These are phyloP conservation scores for Mucuna pruriens DNA, from an alignment of 306 rosid genomes.

Conservation along the genomic window DNA sequence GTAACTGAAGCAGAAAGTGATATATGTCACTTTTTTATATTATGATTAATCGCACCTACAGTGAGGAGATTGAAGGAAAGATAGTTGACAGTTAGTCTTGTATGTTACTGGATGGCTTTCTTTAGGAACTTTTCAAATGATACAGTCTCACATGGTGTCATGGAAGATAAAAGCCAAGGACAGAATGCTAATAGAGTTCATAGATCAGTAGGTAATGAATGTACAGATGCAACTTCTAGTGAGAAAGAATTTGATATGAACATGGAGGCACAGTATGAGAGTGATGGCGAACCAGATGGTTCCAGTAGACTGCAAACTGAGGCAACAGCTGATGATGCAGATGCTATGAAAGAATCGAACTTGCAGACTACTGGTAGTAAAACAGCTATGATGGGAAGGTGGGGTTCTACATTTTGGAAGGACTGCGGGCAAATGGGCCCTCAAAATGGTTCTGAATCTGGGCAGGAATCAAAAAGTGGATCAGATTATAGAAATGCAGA, in stretches of 20 bases:
- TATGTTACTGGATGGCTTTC: conserved; percentile 80
- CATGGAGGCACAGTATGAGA: conserved; percentile 76
- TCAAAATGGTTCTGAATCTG: conserved; percentile 79
- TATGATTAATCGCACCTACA: conserved; percentile 27
- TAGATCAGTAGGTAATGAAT: conserved; percentile 63
- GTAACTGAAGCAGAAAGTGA: conserved; percentile 44
- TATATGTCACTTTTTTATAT: conserved; percentile 1
- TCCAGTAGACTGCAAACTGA: conserved; percentile 63
- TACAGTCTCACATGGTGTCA: conserved; percentile 67
- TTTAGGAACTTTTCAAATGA: conserved; percentile 77
- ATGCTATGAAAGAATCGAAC: conserved; percentile 55
- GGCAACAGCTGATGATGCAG: conserved; percentile 56
- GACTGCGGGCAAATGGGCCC: conserved; percentile 82
- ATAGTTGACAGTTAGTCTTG: conserved; percentile 46
- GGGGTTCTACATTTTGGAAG: conserved; percentile 99
- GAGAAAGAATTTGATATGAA: conserved; percentile 88
- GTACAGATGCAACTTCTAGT: conserved; percentile 63
- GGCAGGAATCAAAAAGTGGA: conserved; percentile 79
- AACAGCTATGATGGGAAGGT: conserved; percentile 67
- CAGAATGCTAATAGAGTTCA: conserved; percentile 60
- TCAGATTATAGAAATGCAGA: conserved; percentile 67
- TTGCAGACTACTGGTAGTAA: conserved; percentile 70
- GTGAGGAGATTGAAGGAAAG: conserved; percentile 41
- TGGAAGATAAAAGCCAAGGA: conserved; percentile 75
- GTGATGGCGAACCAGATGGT: conserved; percentile 72